phyloP scores from a whole-genome alignment of 306 rosid genomes.

The Lathyrus sativus region DNA sequence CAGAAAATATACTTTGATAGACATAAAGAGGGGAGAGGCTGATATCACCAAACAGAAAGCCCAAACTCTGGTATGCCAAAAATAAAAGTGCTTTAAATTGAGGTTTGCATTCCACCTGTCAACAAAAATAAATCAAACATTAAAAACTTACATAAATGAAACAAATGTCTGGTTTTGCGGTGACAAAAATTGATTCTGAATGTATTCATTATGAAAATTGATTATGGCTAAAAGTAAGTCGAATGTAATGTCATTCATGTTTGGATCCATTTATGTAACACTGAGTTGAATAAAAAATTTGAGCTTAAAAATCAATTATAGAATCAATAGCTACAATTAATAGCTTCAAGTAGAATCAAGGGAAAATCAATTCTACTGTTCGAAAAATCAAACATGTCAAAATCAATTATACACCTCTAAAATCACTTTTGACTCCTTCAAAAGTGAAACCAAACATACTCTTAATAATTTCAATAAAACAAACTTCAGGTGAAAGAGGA shows the following conservation, averaged over 20 bases:
- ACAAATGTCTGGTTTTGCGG: too few species aligned
- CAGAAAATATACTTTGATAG: slow-evolving; percentile 64
- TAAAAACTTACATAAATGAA: not conserved
- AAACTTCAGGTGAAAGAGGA: slow-evolving; percentile 17
- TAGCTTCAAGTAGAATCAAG: not conserved
- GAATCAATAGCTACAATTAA: not conserved
- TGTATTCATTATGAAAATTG: not conserved
- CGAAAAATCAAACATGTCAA: not conserved
- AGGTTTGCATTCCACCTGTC: slow-evolving; percentile 58
- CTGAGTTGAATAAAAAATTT: not conserved
- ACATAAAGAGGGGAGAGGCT: slow-evolving; percentile 80
- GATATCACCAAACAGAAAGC: slow-evolving; percentile 70
- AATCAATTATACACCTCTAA: not conserved
- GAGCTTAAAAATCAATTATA: not conserved
- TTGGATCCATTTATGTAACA: not conserved
- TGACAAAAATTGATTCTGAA: too few species aligned
- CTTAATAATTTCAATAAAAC: not conserved
- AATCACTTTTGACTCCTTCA: not conserved
- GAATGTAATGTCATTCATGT: not conserved
- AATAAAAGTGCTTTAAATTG: slow-evolving; percentile 44
- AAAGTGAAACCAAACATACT: not conserved
- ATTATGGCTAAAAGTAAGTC: not conserved
- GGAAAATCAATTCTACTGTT: not conserved
- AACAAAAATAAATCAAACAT: slow-evolving; percentile 25
- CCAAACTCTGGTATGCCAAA: slow-evolving; percentile 72